These are phyloP conservation scores for Chaetomidium leptoderma DNA, from an alignment of 495 filamentous ascomycete species.

Conservation along the genomic window DNA sequence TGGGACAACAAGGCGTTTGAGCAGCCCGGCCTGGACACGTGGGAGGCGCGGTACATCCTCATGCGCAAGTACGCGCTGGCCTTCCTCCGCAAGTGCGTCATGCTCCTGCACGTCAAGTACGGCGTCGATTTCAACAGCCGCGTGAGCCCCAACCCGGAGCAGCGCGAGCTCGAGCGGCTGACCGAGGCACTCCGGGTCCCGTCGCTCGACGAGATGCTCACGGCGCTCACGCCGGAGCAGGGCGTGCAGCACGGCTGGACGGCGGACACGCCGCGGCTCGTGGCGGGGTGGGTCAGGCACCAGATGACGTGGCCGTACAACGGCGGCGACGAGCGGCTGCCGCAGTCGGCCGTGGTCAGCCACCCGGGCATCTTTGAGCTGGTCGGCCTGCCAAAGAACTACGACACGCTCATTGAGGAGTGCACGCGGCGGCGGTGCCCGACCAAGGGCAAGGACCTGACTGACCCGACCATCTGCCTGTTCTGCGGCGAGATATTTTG, in stretches of 20 bases:
- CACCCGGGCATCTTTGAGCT: slow-evolving; percentile 94
- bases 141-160: slow-evolving; percentile 58
- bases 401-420: slow-evolving; percentile 88
- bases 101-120: slow-evolving; percentile 82
- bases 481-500: slow-evolving; percentile 97
- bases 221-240: slow-evolving; percentile 40
- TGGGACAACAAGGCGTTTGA: slow-evolving; percentile 40
- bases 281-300: slow-evolving; percentile 78
- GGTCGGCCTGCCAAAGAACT: slow-evolving; percentile 85
- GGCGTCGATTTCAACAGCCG: slow-evolving; percentile 82
- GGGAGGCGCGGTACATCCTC: slow-evolving; percentile 42
- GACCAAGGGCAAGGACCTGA: slow-evolving; percentile 82
- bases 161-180: slow-evolving; percentile 77
- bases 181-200: slow-evolving; percentile 70
- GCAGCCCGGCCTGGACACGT: slow-evolving; percentile 40
- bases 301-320: slow-evolving; percentile 35
- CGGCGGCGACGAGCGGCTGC: slow-evolving; percentile 18
- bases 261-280: slow-evolving; percentile 33
- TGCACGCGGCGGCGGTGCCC: slow-evolving; percentile 80
- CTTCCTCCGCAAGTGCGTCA: slow-evolving; percentile 79
- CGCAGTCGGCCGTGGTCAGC: slow-evolving; percentile 49
- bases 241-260: slow-evolving; percentile 41
- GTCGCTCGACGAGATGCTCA: slow-evolving; percentile 71
- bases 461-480: slow-evolving; percentile 84
- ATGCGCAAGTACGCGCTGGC: slow-evolving; percentile 78